Evolutionary conservation across 176 grass and related monocot genomes (phyloP).

Genomic region (Oryza rufipogon): DNA sequence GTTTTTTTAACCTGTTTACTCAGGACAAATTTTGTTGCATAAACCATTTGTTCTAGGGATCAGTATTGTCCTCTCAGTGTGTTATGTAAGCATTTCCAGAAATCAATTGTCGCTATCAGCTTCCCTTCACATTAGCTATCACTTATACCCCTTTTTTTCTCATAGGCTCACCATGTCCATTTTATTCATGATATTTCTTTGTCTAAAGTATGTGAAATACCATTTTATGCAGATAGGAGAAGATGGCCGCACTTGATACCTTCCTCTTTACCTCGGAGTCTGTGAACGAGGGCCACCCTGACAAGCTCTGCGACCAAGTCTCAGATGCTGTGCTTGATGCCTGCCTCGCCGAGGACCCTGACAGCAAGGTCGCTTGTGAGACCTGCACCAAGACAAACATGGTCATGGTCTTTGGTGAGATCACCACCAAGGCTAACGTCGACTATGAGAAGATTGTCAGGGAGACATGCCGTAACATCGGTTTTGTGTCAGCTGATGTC

Average conservation of each 20-base stretch:
- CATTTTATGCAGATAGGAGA: constrained; percentile 34
- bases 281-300: constrained; percentile 53
- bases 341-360: constrained; percentile 56
- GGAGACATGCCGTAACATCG: constrained; percentile 53
- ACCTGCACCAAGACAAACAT: constrained; percentile 63
- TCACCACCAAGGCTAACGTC: constrained; percentile 57
- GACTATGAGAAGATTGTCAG: constrained; percentile 59
- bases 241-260: constrained; percentile 41
- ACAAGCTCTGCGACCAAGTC: constrained; percentile 57
- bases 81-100: neutral
- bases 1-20: neutral
- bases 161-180: neutral
- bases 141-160: neutral
- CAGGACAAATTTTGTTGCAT: neutral
- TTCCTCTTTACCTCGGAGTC: constrained; percentile 63
- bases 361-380: constrained; percentile 62
- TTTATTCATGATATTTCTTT: neutral
- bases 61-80: neutral
- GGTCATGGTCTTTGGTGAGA: constrained; percentile 64
- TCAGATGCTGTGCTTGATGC: constrained; percentile 55
- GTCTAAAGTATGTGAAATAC: constrained; percentile 1
- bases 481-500: constrained; percentile 48
- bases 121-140: neutral
- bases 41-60: neutral
- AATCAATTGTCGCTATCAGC: neutral